A percentile compares a stretch with the other conserved stretches of the same genome.
Conservation (phyloP, 495 filamentous ascomycete species). For the Penicillium bovifimosum region DNA sequence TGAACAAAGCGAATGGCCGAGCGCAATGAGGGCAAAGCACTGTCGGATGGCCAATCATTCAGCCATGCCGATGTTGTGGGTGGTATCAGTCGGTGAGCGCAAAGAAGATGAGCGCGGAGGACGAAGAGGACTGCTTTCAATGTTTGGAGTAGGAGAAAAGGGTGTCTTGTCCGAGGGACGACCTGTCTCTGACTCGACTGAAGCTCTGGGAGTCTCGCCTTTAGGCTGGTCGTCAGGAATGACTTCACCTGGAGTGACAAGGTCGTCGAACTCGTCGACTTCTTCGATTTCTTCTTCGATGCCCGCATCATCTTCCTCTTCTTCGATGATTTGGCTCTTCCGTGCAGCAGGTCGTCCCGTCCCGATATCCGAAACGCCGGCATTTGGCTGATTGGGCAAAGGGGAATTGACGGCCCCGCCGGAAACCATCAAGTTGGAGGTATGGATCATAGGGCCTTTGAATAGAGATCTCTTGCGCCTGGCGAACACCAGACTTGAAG, state of each 20-base stretch:
- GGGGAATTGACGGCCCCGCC: slow-evolving; percentile 34
- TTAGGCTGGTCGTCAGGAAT: slow-evolving; percentile 12
- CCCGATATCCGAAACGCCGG: slow-evolving; percentile 48
- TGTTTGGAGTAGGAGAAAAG: slow-evolving; percentile 34
- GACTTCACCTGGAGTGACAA: slow-evolving; percentile 25
- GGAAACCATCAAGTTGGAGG: slow-evolving; percentile 41
- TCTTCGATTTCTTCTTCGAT: slow-evolving; percentile 62
- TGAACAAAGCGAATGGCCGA: slow-evolving; percentile 8
- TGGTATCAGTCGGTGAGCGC: slow-evolving; percentile 13
- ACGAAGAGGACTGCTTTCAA: slow-evolving; percentile 28
- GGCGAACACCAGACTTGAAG: slow-evolving; percentile 73
- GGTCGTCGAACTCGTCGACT: slow-evolving; percentile 60
- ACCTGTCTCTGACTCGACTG: slow-evolving; percentile 7
- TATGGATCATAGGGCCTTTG: slow-evolving; percentile 73
- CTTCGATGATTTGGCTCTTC: slow-evolving; percentile 66
- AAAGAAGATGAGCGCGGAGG: slow-evolving; percentile 40
- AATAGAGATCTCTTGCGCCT: slow-evolving; percentile 85
- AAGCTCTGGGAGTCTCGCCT: slow-evolving; percentile 7
- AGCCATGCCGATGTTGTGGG: slow-evolving; percentile 2
- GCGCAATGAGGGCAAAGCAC: background rate
- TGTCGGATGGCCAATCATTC: background rate
- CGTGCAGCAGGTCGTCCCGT: slow-evolving; percentile 55
- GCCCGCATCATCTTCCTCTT: slow-evolving; percentile 77
- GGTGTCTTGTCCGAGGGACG: slow-evolving; percentile 23
- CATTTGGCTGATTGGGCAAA: slow-evolving; percentile 32